Evolutionary conservation across 1,139 yeast species (phyloP).

Genomic region (Zygotorulaspora mrakii): DNA sequence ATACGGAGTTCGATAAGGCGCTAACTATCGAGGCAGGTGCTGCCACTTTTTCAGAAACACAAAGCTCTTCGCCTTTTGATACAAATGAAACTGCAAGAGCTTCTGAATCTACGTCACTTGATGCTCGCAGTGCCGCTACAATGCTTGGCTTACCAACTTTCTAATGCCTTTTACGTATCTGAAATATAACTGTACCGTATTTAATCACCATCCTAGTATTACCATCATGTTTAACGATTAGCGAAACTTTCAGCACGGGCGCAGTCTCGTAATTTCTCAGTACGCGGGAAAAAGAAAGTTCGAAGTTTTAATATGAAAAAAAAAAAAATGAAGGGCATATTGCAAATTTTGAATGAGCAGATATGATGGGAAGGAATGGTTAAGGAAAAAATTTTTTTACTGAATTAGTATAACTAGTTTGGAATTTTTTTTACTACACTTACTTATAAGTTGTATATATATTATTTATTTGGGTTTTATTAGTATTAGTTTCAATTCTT

Average conservation of each 20-base stretch:
- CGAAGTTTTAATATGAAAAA: slow-evolving; percentile 6
- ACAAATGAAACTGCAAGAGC: slow-evolving; percentile 1
- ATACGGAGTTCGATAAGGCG: slow-evolving; percentile 19
- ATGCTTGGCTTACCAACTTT: slow-evolving; percentile 75
- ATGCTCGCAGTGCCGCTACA: slow-evolving; percentile 80
- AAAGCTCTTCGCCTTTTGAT: not conserved
- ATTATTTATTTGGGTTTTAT: slow-evolving; percentile 2
- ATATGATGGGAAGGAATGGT: not conserved
- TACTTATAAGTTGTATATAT: slow-evolving; percentile 1
- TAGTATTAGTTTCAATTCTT: not conserved
- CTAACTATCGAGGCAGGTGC: slow-evolving; percentile 9
- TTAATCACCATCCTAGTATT: not conserved
- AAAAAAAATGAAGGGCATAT: slow-evolving; percentile 12
- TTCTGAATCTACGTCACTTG: slow-evolving; percentile 42
- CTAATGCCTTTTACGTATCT: slow-evolving; percentile 29
- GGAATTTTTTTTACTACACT: slow-evolving; percentile 4
- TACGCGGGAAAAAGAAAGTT: slow-evolving; percentile 16
- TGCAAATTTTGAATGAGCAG: slow-evolving; percentile 1
- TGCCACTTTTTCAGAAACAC: no score
- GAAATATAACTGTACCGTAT: not conserved
- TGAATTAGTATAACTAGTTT: slow-evolving; percentile 1
- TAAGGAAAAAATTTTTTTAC: slow-evolving; percentile 2
- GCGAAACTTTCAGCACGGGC: slow-evolving; percentile 12
- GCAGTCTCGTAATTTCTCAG: slow-evolving; percentile 15
- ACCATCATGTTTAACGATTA: not conserved